Evolutionary conservation across 768 basidiomycete species (phyloP).

Genomic region (Sistotremastrum niveocremeum): DNA sequence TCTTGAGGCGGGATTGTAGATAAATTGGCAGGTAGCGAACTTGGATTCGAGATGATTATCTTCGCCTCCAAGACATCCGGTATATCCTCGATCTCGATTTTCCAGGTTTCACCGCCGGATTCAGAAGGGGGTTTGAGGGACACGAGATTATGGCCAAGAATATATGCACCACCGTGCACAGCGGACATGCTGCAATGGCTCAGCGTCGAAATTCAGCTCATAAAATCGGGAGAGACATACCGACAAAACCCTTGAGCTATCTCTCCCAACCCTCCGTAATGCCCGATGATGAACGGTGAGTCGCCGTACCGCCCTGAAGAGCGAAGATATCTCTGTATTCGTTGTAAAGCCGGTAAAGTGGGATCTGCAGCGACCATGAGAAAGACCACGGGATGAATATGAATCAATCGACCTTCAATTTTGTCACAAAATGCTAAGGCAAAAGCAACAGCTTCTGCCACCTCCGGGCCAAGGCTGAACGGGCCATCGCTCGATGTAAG

Average conservation of each 20-base stretch:
- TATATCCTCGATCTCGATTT: conserved; percentile 42
- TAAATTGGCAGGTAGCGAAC: conserved; percentile 11
- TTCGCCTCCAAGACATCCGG: conserved; percentile 43
- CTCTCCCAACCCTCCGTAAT: conserved; percentile 89
- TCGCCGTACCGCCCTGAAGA: conserved; percentile 78
- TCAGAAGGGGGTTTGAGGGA: conserved; percentile 13
- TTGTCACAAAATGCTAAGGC: conserved; percentile 62
- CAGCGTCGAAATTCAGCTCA: conserved; percentile 12
- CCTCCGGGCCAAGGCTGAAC: conserved; percentile 48
- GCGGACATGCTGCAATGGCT: conserved; percentile 58
- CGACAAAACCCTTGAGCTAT: conserved; percentile 72
- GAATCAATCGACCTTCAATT: conserved; percentile 34
- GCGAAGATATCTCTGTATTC: conserved; percentile 59
- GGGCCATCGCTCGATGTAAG: conserved; percentile 27
- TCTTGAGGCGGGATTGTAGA: background rate
- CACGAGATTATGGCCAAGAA: conserved; percentile 41
- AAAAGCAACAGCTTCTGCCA: conserved; percentile 53
- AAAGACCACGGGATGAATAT: background rate
- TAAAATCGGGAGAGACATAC: conserved; percentile 6
- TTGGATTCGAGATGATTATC: conserved; percentile 38
- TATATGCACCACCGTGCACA: conserved; percentile 62
- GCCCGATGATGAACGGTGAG: conserved; percentile 85
- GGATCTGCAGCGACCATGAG: conserved; percentile 33
- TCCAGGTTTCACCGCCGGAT: background rate
- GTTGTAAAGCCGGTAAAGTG: conserved; percentile 49